A percentile compares a stretch with the other conserved stretches of the same genome.
phyloP scores from a whole-genome alignment of 495 filamentous ascomycete genomes.

The Astrothelium macrocarpum region DNA sequence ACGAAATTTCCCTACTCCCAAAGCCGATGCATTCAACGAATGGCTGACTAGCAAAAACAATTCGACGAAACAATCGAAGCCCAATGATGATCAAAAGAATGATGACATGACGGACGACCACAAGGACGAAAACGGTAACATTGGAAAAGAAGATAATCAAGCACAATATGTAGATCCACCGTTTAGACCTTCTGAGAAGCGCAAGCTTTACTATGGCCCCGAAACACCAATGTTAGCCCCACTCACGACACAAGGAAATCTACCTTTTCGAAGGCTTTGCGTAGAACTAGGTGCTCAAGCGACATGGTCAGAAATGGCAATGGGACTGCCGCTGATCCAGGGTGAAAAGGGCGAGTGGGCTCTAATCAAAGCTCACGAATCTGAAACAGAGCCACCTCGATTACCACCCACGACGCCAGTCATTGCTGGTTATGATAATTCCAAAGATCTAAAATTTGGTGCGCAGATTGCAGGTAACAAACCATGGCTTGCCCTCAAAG shows the following conservation, averaged over 20 bases:
- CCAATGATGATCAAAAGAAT: slow-evolving; percentile 14
- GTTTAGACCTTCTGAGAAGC: slow-evolving; percentile 82
- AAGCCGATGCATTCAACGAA: slow-evolving; percentile 61
- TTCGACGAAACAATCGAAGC: slow-evolving; percentile 32
- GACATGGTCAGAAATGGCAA: slow-evolving; percentile 98
- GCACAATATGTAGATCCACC: slow-evolving; percentile 77
- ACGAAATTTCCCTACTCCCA: slow-evolving; percentile 54
- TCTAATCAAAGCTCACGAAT: slow-evolving; percentile 78
- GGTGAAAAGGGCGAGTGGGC: slow-evolving; percentile 90
- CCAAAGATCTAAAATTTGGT: slow-evolving; percentile 76
- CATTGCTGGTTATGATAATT: slow-evolving; percentile 66
- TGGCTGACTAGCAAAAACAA: slow-evolving; percentile 60
- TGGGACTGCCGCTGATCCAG: slow-evolving; percentile 83
- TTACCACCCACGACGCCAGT: slow-evolving; percentile 41
- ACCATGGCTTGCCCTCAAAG: slow-evolving; percentile 75
- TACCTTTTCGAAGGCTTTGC: slow-evolving; percentile 92
- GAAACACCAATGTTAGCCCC: slow-evolving; percentile 90
- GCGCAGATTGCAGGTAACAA: slow-evolving; percentile 87
- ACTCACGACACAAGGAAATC: slow-evolving; percentile 87
- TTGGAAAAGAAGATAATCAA: slow-evolving; percentile 51
- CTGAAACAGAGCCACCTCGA: slow-evolving; percentile 60
- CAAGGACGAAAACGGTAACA: slow-evolving; percentile 13
- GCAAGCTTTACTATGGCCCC: slow-evolving; percentile 80
- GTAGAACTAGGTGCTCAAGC: slow-evolving; percentile 78
- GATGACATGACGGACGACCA: slow-evolving; percentile 31